Conservation (phyloP, 148 eudicot species). For the Fagopyrum homotropicum region DNA sequence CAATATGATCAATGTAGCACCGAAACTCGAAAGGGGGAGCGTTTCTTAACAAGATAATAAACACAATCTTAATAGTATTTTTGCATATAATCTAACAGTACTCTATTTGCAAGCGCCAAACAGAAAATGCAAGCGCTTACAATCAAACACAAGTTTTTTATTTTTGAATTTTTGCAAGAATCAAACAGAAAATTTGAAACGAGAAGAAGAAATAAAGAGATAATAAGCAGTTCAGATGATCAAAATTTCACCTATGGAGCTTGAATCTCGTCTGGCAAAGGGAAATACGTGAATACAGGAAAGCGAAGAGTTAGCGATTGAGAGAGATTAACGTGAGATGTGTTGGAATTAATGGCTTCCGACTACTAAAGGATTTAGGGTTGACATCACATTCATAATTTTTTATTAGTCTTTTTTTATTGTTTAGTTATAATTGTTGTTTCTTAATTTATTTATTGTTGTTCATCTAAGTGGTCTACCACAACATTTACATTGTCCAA, state of each 20-base stretch:
- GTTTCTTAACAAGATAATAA: neutral
- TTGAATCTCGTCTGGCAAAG: neutral
- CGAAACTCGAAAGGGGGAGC: neutral
- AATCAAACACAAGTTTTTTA: neutral
- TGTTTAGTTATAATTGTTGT: too few relatives aligned
- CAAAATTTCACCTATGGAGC: neutral
- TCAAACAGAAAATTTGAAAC: neutral
- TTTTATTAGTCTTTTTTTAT: neutral
- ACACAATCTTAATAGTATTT: neutral
- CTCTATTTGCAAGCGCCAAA: neutral
- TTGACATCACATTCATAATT: neutral
- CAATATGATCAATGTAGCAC: neutral
- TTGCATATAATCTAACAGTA: neutral
- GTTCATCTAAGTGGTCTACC: neutral
- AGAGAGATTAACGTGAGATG: neutral
- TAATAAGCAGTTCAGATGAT: neutral
- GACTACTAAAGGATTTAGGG: neutral
- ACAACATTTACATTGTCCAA: slow-evolving; percentile 1
- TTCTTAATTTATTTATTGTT: too few relatives aligned
- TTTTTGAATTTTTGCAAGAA: neutral
- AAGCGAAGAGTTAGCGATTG: neutral
- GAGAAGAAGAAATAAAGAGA: neutral
- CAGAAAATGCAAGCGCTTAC: neutral
- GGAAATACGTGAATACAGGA: neutral
- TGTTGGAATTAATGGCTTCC: slow-evolving; percentile 1